Base-by-base conservation (phyloP, 345 rosid species). In the Nasturtium officinale region DNA sequence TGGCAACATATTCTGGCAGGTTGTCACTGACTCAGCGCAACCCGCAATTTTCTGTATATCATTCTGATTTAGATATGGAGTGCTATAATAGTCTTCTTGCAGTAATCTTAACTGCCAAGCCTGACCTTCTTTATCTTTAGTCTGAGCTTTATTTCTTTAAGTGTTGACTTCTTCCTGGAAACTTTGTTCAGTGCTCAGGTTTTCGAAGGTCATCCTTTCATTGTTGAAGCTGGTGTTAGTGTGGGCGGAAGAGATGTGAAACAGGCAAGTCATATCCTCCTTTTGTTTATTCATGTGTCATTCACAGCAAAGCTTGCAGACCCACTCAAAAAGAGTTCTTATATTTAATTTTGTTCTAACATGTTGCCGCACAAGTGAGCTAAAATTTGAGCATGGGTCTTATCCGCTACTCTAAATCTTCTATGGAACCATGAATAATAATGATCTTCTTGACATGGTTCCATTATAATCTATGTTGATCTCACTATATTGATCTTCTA, bases 141-240 rank as follows among this genome's bases (percentile, higher is more conserved):
- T 54, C 52, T 52, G 65, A 61, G 51, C 51, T 62, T 7, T 43
- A 7, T 52, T 9, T 61, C 29, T 16, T 43, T 13, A 63, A 54
- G 37, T 61, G 20, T 60, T 73, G 38, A 61, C 70, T 59, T 76
- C 46, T 71, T 75, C 57, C 70, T 53, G 30, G 47, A 58, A 80
- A 67, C 63, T 67, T 15, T 35, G 64, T 72, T 72, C 85, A 94
- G 97, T 85, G 97, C 98, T 75, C 98, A 94, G 85, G 96, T 94
- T 52, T 94, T 91, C 59, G 98, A 94, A 82, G 98, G 97, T 51
- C 98, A 94, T 81, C 98, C 98, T 4, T 94, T 94, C 77, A 83
- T 91, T 75, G 96, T 94, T 63, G 98, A 94, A 86, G 98, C 98
- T 81, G 98, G 97, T 76, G 95, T 91, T 38, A 94, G 98, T 75